Evolutionary conservation across 2,329 filamentous ascomycete species (phyloP).

Genomic region (Talaromyces sp.): DNA sequence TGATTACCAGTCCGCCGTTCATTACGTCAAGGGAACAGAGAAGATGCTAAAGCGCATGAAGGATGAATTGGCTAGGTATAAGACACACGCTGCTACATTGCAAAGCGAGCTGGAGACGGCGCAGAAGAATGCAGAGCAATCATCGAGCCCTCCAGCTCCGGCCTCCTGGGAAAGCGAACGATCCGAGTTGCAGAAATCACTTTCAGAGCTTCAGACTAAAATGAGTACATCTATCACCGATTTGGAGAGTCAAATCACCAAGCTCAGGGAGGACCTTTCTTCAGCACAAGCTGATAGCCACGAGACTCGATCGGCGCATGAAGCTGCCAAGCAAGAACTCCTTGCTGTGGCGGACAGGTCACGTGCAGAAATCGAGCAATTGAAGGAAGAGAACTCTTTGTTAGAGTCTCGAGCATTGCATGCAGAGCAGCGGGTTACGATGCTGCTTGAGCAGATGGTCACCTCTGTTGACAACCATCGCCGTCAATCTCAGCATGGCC

Average conservation of each 20-base stretch:
- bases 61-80: slow-evolving; percentile 91
- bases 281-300: slow-evolving; percentile 68
- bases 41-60: slow-evolving; percentile 99
- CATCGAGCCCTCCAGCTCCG: slow-evolving; percentile 46
- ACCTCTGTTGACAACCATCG: slow-evolving; percentile 92
- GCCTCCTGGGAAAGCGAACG: slow-evolving; percentile 75
- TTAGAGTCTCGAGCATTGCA: slow-evolving; percentile 83
- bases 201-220: slow-evolving; percentile 68
- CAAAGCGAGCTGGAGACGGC: slow-evolving; percentile 75
- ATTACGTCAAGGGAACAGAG: slow-evolving; percentile 97
- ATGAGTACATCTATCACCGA: slow-evolving; percentile 64
- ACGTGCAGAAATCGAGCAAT: slow-evolving; percentile 70
- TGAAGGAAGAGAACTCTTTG: slow-evolving; percentile 76
- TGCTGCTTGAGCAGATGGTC: slow-evolving; percentile 92
- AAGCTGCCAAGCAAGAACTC: slow-evolving; percentile 59
- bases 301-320: slow-evolving; percentile 56
- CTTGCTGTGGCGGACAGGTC: slow-evolving; percentile 54
- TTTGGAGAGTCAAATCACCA: slow-evolving; percentile 69
- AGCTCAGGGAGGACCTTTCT: slow-evolving; percentile 68
- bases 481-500: slow-evolving; percentile 60
- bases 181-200: slow-evolving; percentile 62
- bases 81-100: slow-evolving; percentile 77
- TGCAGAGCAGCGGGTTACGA: slow-evolving; percentile 87
- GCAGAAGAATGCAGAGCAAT: slow-evolving; percentile 53
- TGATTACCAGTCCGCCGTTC: slow-evolving; percentile 95